A percentile compares a stretch with the other conserved stretches of the same genome.
These are phyloP conservation scores for Malassezia sympodialis DNA, from an alignment of 1,284 basidiomycete genomes.

Conservation along the genomic window DNA sequence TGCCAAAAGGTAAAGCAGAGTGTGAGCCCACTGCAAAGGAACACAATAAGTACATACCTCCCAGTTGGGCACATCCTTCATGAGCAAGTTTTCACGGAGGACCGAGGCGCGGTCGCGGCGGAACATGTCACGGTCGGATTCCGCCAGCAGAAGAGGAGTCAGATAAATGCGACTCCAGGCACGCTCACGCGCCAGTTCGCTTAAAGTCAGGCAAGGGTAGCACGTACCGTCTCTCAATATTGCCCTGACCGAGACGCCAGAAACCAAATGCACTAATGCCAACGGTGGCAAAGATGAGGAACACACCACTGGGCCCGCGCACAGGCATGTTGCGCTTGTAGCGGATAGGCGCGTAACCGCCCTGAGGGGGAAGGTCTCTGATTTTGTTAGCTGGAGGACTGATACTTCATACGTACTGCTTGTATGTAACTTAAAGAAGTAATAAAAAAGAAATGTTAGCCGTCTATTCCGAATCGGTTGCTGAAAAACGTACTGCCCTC, in stretches of 20 bases:
- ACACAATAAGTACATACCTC: slow-evolving; percentile 27
- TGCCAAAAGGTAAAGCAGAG: not conserved
- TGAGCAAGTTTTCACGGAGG: slow-evolving; percentile 76
- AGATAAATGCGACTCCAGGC: slow-evolving; percentile 93
- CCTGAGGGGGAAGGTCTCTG: slow-evolving; percentile 90
- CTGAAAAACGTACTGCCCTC: slow-evolving; percentile 13
- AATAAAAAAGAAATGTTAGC: not conserved
- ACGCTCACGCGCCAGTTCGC: slow-evolving; percentile 86
- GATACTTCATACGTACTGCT: slow-evolving; percentile 11
- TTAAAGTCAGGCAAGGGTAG: slow-evolving; percentile 46
- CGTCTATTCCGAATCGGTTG: not conserved
- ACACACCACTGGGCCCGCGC: slow-evolving; percentile 76
- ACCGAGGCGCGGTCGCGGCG: slow-evolving; percentile 69
- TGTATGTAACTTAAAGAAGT: slow-evolving; percentile 11
- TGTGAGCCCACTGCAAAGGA: not conserved
- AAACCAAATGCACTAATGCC: slow-evolving; percentile 83
- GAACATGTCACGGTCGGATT: slow-evolving; percentile 82
- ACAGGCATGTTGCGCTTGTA: slow-evolving; percentile 94
- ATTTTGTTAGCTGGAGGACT: not conserved
- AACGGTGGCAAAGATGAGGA: slow-evolving; percentile 72
- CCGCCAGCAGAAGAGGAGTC: slow-evolving; percentile 73
- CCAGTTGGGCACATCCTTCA: slow-evolving; percentile 91
- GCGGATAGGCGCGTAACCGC: slow-evolving; percentile 82
- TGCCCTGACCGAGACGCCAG: slow-evolving; percentile 79
- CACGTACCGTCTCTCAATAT: slow-evolving; percentile 79